phyloP scores from a whole-genome alignment of 306 rosid genomes.

The Phaseolus lunatus region DNA sequence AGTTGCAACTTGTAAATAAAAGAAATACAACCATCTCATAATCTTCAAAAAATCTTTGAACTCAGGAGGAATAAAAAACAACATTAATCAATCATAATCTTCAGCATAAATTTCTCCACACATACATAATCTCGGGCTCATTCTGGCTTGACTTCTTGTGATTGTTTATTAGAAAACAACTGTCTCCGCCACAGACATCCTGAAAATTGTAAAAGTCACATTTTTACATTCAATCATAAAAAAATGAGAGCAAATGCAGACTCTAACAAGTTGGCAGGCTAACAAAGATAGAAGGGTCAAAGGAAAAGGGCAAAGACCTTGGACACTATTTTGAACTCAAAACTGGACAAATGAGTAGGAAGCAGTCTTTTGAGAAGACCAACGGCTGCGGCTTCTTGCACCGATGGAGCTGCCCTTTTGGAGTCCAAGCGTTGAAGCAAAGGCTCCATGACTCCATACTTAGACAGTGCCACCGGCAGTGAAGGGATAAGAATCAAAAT shows the following conservation, averaged over 20 bases:
- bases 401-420: conserved; percentile 64
- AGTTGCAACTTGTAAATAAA: conserved; percentile 9
- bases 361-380: conserved; percentile 70
- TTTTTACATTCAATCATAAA: conserved; percentile 30
- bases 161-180: conserved; percentile 79
- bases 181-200: conserved; percentile 83
- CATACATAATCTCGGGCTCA: conserved; percentile 77
- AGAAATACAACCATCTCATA: conserved; percentile 30
- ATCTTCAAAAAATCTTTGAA: background rate
- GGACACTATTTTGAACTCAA: conserved; percentile 69
- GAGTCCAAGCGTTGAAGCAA: conserved; percentile 74
- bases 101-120: conserved; percentile 31
- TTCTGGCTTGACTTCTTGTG: conserved; percentile 57
- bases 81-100: conserved; percentile 31
- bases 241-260: conserved; percentile 34
- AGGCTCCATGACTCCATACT: conserved; percentile 61
- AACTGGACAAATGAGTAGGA: conserved; percentile 73
- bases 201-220: conserved; percentile 42
- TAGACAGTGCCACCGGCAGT: conserved; percentile 51
- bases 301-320: conserved; percentile 54
- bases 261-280: background rate
- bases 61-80: conserved; percentile 2
- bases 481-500: conserved; percentile 49
- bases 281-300: background rate
- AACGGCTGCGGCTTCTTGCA: conserved; percentile 80